Evolutionary conservation across 1,139 yeast genomes (phyloP), one percentile per base, ranked within the genome.

Genomic region (Yamadazyma jaroonii): DNA sequence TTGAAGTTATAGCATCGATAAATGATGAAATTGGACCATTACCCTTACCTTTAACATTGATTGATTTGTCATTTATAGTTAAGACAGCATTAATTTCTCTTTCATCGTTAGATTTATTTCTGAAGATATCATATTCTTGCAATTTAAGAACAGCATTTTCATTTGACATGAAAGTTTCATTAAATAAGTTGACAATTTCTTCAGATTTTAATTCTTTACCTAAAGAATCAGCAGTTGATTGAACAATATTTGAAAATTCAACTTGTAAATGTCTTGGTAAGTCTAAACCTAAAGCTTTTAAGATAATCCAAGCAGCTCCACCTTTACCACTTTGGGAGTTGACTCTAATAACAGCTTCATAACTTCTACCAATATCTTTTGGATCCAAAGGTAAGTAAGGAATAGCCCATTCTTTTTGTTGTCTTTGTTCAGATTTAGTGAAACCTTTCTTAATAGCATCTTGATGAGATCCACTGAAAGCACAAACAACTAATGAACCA

Each of bases 321-420:
- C 97, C 97, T 68, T 92, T 92, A 57, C 98, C 98, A 21, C 95
- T 84, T 71, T 92, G 97, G 9, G 97, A 89, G 71, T 92, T 92
- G 64, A 92, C 97, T 63, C 98, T 81, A 57, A 92, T 92, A 47
- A 92, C 95, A 32, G 97, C 97, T 68, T 92, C 97, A 65, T 92
- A 92, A 40, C 87, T 90, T 67, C 97, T 82, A 42, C 97, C 97
- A 53, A 92, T 84, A 62, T 92, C 97, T 59, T 83, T 77, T 51
- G 98, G 98, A 64, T 92, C 98, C 63, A 92, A 76, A 43, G 98
- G 97, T 56, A 92, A 75, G 68, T 92, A 92, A 33, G 98, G 98
- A 48, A 92, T 78, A 55, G 79, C 78, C 98, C 97, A 90, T 38
- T 53, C 55, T 25, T 61, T 56, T 22, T 57, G 52, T 42, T 62